These are phyloP conservation scores for Arthrocladium fulminans DNA, from an alignment of 2,329 filamentous ascomycete species.

Conservation along the genomic window DNA sequence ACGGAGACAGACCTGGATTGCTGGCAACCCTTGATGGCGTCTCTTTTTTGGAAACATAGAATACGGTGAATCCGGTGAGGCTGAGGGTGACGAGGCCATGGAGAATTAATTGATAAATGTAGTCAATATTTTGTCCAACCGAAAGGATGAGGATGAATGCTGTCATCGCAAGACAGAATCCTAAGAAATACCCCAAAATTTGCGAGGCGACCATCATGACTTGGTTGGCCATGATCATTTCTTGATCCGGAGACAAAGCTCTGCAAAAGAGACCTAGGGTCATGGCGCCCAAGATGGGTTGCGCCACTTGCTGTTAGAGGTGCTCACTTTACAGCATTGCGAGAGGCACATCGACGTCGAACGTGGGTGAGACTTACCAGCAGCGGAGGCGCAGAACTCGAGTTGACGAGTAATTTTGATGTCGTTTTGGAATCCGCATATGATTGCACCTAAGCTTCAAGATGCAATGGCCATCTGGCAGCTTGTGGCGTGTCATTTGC, in stretches of 20 bases:
- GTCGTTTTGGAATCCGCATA: background rate
- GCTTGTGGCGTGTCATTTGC: background rate
- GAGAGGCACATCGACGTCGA: too few relatives aligned
- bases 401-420: too few relatives aligned
- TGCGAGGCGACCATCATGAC: background rate
- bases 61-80: background rate
- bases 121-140: background rate
- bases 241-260: background rate
- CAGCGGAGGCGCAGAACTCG: too few relatives aligned
- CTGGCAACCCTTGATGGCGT: background rate
- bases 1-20: background rate
- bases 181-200: background rate
- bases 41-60: background rate
- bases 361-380: too few relatives aligned
- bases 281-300: background rate
- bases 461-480: background rate
- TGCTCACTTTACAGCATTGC: too few relatives aligned
- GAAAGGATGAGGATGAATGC: background rate
- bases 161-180: background rate
- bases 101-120: background rate
- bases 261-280: too few relatives aligned
- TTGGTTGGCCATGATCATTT: background rate
- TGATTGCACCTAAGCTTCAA: background rate
- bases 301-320: background rate
- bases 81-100: background rate